Conservation (phyloP, 768 basidiomycete genomes). For the Boletales sp. region DNA sequence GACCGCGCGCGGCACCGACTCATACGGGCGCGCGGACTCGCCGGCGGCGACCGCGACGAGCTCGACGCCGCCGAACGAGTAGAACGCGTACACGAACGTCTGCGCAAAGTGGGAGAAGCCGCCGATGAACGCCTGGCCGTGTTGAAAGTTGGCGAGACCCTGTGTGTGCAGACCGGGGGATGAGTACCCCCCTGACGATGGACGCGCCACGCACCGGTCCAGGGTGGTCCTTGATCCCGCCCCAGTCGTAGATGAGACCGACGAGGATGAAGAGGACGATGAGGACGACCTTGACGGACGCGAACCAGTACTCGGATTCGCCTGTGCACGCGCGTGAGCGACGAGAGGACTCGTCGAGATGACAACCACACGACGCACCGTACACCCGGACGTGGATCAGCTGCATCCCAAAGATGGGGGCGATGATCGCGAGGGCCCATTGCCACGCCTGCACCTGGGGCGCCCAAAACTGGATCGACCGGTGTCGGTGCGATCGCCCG, state of each 20-base stretch:
- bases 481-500: too few relatives aligned
- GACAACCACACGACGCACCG: constrained; percentile 31
- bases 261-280: constrained; percentile 60
- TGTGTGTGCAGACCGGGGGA: constrained; percentile 16
- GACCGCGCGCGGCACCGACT: constrained; percentile 60
- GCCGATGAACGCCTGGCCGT: constrained; percentile 51
- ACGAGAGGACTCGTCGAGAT: too few relatives aligned
- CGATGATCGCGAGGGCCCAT: constrained; percentile 54
- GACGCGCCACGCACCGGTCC: constrained; percentile 43
- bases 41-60: constrained; percentile 72
- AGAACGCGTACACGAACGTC: constrained; percentile 67
- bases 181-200: too few relatives aligned
- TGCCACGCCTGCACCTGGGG: constrained; percentile 48
- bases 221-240: constrained; percentile 53
- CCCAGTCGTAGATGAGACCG: constrained; percentile 62
- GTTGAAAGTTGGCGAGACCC: constrained; percentile 50
- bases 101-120: constrained; percentile 51
- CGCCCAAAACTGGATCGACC: constrained; percentile 38
- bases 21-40: constrained; percentile 61
- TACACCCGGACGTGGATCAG: constrained; percentile 57
- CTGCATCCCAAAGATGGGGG: constrained; percentile 49
- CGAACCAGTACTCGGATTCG: constrained; percentile 63
- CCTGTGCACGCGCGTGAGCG: constrained; percentile 27
- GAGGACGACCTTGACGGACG: constrained; percentile 60
- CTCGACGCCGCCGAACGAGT: constrained; percentile 66